Percentiles rank a stretch among this genome's conserved stretches.
Evolutionary conservation across 495 filamentous ascomycete species (phyloP).

Genomic region (Aspergillus mulundensis): DNA sequence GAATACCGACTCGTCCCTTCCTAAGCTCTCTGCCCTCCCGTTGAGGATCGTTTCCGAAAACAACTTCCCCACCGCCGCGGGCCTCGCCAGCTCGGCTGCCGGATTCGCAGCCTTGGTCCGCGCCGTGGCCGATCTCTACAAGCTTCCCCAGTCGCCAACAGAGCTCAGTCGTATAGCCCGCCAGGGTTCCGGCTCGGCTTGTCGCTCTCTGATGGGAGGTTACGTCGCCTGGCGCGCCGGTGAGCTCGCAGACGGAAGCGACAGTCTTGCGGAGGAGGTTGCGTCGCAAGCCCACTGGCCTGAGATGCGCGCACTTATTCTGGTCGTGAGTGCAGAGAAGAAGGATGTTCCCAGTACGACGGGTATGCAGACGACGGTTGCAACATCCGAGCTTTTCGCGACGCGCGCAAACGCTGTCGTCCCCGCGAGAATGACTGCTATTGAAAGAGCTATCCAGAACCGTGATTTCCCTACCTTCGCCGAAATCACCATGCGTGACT

Average conservation of each 20-base stretch:
- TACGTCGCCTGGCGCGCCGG: slow-evolving; percentile 94
- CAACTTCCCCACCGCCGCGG: slow-evolving; percentile 99
- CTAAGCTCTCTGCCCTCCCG: slow-evolving; percentile 67
- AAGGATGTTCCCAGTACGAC: slow-evolving; percentile 88
- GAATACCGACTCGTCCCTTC: slow-evolving; percentile 61
- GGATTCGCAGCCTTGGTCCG: slow-evolving; percentile 94
- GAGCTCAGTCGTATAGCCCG: slow-evolving; percentile 85
- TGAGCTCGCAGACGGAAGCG: slow-evolving; percentile 64
- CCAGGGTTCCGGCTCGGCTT: slow-evolving; percentile 94
- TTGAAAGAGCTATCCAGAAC: slow-evolving; percentile 73
- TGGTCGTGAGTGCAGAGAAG: slow-evolving; percentile 88
- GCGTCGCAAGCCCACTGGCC: slow-evolving; percentile 89
- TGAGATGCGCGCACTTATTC: slow-evolving; percentile 82
- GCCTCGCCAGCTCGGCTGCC: slow-evolving; percentile 85
- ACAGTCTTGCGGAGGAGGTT: slow-evolving; percentile 81
- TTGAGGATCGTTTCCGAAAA: slow-evolving; percentile 87
- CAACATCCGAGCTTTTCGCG: slow-evolving; percentile 76
- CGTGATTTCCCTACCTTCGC: slow-evolving; percentile 85
- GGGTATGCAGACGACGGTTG: slow-evolving; percentile 95
- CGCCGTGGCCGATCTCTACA: slow-evolving; percentile 87
- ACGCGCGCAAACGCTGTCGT: slow-evolving; percentile 69
- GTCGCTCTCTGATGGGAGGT: slow-evolving; percentile 85
- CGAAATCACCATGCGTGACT: slow-evolving; percentile 89
- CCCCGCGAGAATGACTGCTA: slow-evolving; percentile 76
- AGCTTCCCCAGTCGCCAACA: slow-evolving; percentile 68